Base-by-base conservation (phyloP, 1,284 basidiomycete genomes). In the Austroboletus novae-zelandiae region DNA sequence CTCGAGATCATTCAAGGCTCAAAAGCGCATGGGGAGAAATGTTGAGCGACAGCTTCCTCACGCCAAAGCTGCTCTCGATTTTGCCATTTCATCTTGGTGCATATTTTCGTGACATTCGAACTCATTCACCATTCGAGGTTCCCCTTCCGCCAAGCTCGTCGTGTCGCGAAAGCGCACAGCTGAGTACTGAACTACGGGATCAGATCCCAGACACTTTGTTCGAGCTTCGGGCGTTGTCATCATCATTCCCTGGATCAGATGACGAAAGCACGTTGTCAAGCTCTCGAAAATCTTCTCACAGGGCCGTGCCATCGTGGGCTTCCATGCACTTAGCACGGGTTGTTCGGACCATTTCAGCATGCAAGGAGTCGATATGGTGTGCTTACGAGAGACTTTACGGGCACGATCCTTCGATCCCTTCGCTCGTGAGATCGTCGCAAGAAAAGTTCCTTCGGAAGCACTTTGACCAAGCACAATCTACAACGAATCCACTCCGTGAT, bases 41-140 rank as follows among this genome's bases (percentile, higher is more conserved):
- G 84, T 75, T 89, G 30, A 68, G 74, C 39, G 69, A 67, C 20
- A 73, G 80, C 23, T 86, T 84, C 59, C 71, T 89, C 36, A 70
- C 81, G 1, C 66, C 77, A 9, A 78, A 77, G 35, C 32, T 81
- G 9, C 69, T 81, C 43, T 77, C 81, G 17, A 75, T 87, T 46
- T 72, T 89, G 47, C 84, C 84, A 1, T 83, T 88, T 57, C 85
- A 88, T 59, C 73, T 89, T 36, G 79, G 79, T 1, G 74, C 77
- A 31, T 73, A 75, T 43, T 89, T 89, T 56, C 60, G 67, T 8
- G 76, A 80, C 42, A 74, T 84, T 48, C 74, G 76, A 54, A 70
- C 74, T 2, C 73, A 80, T 51, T 74, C 78, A 10, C 69, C 77
- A 0, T 60, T 84, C 45, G 74, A 80, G 39, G 71, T 88, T 25